phyloP scores from a whole-genome alignment of 805 yeast genomes.

The Pichia insulana region DNA sequence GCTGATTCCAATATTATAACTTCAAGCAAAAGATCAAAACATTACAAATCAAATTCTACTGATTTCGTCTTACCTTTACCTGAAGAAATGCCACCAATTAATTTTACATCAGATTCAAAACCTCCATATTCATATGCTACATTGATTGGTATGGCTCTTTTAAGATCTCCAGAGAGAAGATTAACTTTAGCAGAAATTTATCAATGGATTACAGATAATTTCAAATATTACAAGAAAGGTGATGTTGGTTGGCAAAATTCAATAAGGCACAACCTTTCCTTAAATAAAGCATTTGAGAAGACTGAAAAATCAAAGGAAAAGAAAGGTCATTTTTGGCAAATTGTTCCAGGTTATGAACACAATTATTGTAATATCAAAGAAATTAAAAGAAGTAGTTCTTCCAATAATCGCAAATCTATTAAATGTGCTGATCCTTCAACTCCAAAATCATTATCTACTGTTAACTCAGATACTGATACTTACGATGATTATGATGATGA shows the following conservation, averaged over 20 bases:
- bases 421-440: conserved; percentile 1
- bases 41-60: conserved; percentile 21
- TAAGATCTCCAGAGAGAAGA: conserved; percentile 65
- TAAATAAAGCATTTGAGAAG: conserved; percentile 88
- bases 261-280: conserved; percentile 84
- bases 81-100: conserved; percentile 32
- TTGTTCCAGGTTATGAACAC: conserved; percentile 73
- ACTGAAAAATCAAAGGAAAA: conserved; percentile 87
- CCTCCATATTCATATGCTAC: conserved; percentile 96
- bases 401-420: conserved; percentile 4
- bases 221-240: conserved; percentile 70
- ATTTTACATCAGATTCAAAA: conserved; percentile 47
- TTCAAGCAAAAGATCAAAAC: conserved; percentile 11
- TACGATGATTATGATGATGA: not conserved
- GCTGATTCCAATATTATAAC: not conserved
- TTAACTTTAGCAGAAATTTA: conserved; percentile 80
- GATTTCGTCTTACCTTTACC: conserved; percentile 29
- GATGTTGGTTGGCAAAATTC: conserved; percentile 98
- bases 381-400: conserved; percentile 28
- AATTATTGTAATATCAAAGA: conserved; percentile 63
- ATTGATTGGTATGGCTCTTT: conserved; percentile 84
- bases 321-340: conserved; percentile 90
- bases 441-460: not conserved
- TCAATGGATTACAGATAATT: conserved; percentile 83
- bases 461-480: not conserved